Evolutionary conservation across 2,329 filamentous ascomycete species (phyloP).

Genomic region (Colletotrichum gigasporum): DNA sequence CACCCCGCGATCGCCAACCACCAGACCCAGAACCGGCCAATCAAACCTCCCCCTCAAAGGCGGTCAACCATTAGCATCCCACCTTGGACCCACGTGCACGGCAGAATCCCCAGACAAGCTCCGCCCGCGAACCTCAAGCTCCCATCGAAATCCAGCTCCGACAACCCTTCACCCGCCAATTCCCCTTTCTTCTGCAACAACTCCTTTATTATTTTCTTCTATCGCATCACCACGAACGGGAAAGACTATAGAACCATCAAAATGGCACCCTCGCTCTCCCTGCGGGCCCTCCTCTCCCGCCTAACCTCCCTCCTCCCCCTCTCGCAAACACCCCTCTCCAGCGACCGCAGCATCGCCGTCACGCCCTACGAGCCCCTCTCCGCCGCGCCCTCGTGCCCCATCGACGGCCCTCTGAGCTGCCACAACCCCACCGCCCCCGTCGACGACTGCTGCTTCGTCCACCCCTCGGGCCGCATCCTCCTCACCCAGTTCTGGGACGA

Average conservation of each 20-base stretch:
- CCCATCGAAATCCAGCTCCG: neutral
- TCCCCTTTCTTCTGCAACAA: too few relatives aligned
- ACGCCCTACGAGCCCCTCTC: constrained; percentile 47
- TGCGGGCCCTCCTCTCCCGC: constrained; percentile 1
- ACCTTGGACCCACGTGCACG: neutral
- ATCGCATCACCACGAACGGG: too few relatives aligned
- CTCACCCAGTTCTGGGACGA: constrained; percentile 56
- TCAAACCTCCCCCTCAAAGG: neutral
- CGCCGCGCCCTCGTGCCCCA: constrained; percentile 48
- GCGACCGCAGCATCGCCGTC: constrained; percentile 6
- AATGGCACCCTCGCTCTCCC: too few relatives aligned
- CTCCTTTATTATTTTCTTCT: too few relatives aligned
- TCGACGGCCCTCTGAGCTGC: constrained; percentile 53
- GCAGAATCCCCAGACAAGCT: constrained; percentile 26
- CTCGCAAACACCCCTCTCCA: neutral
- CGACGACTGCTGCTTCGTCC: constrained; percentile 52
- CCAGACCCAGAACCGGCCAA: neutral
- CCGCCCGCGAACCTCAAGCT: constrained; percentile 1
- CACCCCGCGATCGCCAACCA: neutral
- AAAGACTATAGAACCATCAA: too few relatives aligned
- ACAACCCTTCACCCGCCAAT: neutral
- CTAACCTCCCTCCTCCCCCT: constrained; percentile 4
- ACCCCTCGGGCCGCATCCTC: constrained; percentile 51
- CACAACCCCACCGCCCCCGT: constrained; percentile 46
- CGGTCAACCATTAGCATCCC: neutral